Base-by-base conservation (phyloP, 768 basidiomycete species). In the Infundibulicybe gibba region DNA sequence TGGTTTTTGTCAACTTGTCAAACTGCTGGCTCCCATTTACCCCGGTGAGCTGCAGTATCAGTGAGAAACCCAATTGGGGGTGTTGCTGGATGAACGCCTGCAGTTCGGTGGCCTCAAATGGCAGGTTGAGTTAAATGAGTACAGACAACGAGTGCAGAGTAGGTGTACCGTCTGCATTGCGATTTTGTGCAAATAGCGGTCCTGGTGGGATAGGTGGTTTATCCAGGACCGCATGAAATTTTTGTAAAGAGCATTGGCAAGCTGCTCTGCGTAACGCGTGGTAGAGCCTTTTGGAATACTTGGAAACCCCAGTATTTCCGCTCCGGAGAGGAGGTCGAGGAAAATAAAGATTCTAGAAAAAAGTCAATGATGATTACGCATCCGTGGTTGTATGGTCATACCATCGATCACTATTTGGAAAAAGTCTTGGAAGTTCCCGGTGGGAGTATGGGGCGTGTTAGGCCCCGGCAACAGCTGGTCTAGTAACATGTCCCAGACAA, bases 211-310 rank as follows among this genome's bases (percentile, higher is more conserved):
- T 16, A 99, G 75, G 63, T 98, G 94, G 61, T 95, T 95, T 49
- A 95, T 94, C 91, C 94, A 95, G 32, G 87, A 86, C 32, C 93
- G 85, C 88, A 97, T 94, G 58, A 97, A 90, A 62, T 97, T 94
- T 57, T 86, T 87, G 90, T 94, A 63, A 99, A 94, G 31, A 98
- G 72, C 77, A 91, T 84, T 0, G 90, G 87, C 55, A 95, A 72
- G 44, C 81, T 85, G 39, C 77, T 66, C 14, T 80, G 64, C 13
- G 76, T 70, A 25, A 90, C 76, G 32, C 83, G 81, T 13, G 79
- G 76, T 35, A 97, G 69, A 6, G 91, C 83, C 52, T 81, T 86
- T 57, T 85, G 80, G 67, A 97, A 90, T 15, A 95, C 78, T 55
- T 87, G 85, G 69, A 98, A 95, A n/a, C 94, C 95, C 87, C 91